Conservation (phyloP, 1,284 basidiomycete species). For the Neonothopanus nambi region DNA sequence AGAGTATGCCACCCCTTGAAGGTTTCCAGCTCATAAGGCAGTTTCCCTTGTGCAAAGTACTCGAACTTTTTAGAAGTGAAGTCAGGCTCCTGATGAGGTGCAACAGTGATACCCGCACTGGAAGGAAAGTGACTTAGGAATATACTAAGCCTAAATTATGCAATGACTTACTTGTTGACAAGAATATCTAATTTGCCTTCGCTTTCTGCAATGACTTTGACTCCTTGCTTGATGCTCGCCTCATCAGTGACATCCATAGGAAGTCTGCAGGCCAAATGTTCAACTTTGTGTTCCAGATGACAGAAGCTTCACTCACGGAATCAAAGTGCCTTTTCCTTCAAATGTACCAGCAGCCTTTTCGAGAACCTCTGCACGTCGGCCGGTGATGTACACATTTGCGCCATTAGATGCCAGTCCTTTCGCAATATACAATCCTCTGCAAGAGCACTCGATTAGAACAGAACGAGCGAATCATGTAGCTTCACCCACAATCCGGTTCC, state of each 20-base stretch:
- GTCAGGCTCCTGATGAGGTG: background rate
- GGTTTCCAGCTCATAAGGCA: conserved; percentile 26
- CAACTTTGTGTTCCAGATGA: background rate
- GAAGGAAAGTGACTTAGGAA: background rate
- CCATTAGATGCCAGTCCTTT: conserved; percentile 39
- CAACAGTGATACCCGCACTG: background rate
- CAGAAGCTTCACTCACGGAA: conserved; percentile 2
- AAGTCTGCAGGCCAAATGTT: background rate
- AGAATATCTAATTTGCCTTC: conserved; percentile 35
- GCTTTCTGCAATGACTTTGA: conserved; percentile 21
- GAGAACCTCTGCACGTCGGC: conserved; percentile 26
- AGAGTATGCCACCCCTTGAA: conserved; percentile 27
- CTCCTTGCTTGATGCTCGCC: conserved; percentile 25
- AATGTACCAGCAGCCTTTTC: conserved; percentile 20
- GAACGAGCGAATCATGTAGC: background rate
- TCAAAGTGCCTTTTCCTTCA: background rate
- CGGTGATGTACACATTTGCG: conserved; percentile 40
- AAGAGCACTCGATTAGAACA: background rate
- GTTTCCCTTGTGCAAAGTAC: conserved; percentile 16
- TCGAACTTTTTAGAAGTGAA: background rate
- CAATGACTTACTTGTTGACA: conserved; percentile 30
- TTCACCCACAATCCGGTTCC: conserved; percentile 28
- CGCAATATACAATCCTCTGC: conserved; percentile 36
- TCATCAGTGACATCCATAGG: conserved; percentile 14
- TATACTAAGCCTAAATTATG: background rate